Evolutionary conservation across 2,329 filamentous ascomycete genomes (phyloP).

Genomic region (Purpureocillium takamizusanense): DNA sequence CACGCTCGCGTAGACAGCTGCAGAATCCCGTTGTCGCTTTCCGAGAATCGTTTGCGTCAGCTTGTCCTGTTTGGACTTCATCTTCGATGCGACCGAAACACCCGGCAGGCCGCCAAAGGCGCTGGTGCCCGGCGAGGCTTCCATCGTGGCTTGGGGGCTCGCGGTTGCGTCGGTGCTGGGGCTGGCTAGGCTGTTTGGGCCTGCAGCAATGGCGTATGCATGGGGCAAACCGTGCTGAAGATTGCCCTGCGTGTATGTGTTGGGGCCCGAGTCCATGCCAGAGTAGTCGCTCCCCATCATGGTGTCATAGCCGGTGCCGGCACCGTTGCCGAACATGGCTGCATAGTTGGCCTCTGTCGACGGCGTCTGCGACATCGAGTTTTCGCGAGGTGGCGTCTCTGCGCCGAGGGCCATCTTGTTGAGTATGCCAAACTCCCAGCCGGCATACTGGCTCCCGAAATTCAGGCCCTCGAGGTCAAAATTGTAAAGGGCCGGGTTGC

Average conservation of each 20-base stretch:
- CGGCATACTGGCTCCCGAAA: slow-evolving; percentile 93
- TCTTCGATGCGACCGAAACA: slow-evolving; percentile 19
- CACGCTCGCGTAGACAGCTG: slow-evolving; percentile 79
- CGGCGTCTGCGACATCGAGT: slow-evolving; percentile 31
- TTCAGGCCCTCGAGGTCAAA: slow-evolving; percentile 83
- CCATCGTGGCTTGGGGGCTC: slow-evolving; percentile 51
- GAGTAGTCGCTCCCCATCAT: slow-evolving; percentile 43
- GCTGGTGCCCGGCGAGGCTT: slow-evolving; percentile 36
- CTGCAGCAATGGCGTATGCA: slow-evolving; percentile 55
- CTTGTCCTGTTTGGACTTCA: slow-evolving; percentile 35
- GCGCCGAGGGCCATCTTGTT: slow-evolving; percentile 78
- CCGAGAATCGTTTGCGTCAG: slow-evolving; percentile 41
- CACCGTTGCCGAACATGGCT: slow-evolving; percentile 42
- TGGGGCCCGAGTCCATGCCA: slow-evolving; percentile 39
- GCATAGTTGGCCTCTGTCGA: slow-evolving; percentile 28
- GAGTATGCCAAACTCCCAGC: slow-evolving; percentile 90
- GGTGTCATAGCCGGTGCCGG: slow-evolving; percentile 40
- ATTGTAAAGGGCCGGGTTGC: slow-evolving; percentile 87
- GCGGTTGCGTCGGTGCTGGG: slow-evolving; percentile 55
- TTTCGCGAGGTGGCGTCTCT: slow-evolving; percentile 68
- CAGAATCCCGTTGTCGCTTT: slow-evolving; percentile 62
- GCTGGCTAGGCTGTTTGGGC: slow-evolving; percentile 53
- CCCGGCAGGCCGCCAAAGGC: slow-evolving; percentile 18
- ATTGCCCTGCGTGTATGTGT: slow-evolving; percentile 46
- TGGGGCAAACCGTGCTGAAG: slow-evolving; percentile 55